Conservation (phyloP, 2,329 filamentous ascomycete species). For the Trichophyton benhamiae region DNA sequence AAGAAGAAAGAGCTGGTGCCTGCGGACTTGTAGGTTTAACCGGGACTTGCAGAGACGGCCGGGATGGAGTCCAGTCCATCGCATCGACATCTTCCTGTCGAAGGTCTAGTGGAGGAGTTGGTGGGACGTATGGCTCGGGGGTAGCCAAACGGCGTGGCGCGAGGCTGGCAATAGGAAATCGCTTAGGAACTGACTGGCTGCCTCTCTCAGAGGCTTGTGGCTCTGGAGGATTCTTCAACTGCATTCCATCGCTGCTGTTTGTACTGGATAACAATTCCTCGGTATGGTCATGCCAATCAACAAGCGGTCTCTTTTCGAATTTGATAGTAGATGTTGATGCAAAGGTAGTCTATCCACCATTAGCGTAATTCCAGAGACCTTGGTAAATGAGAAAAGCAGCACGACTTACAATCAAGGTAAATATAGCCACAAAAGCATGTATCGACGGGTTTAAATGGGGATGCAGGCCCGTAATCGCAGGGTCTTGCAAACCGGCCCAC, state of each 20-base stretch:
- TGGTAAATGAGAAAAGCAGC: not conserved
- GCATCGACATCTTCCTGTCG: slow-evolving; percentile 24
- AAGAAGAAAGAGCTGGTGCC: slow-evolving; percentile 21
- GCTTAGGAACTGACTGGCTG: slow-evolving; percentile 14
- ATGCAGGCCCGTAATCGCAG: slow-evolving; percentile 24
- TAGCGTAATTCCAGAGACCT: slow-evolving; percentile 11
- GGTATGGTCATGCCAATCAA: slow-evolving; percentile 31
- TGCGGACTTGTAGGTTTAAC: slow-evolving; percentile 22
- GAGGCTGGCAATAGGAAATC: slow-evolving; percentile 33
- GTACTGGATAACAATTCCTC: slow-evolving; percentile 19
- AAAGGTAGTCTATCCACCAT: slow-evolving; percentile 24
- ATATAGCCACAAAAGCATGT: slow-evolving; percentile 30
- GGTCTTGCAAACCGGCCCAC: slow-evolving; percentile 33
- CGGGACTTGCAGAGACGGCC: slow-evolving; percentile 25
- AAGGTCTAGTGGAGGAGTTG: slow-evolving; percentile 28
- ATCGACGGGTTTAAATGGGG: slow-evolving; percentile 22
- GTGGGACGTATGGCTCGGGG: slow-evolving; percentile 19
- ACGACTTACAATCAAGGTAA: slow-evolving; percentile 28
- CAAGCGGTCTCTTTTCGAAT: slow-evolving; percentile 31
- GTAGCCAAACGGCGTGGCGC: slow-evolving; percentile 19
- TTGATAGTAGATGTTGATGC: slow-evolving; percentile 28
- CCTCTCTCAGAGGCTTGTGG: slow-evolving; percentile 12
- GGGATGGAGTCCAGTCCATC: slow-evolving; percentile 42
- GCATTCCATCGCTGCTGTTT: slow-evolving; percentile 13
- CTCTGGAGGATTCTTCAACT: slow-evolving; percentile 13